Evolutionary conservation across 148 eudicot genomes (phyloP).

Genomic region (Amaranthus hypochondriacus): DNA sequence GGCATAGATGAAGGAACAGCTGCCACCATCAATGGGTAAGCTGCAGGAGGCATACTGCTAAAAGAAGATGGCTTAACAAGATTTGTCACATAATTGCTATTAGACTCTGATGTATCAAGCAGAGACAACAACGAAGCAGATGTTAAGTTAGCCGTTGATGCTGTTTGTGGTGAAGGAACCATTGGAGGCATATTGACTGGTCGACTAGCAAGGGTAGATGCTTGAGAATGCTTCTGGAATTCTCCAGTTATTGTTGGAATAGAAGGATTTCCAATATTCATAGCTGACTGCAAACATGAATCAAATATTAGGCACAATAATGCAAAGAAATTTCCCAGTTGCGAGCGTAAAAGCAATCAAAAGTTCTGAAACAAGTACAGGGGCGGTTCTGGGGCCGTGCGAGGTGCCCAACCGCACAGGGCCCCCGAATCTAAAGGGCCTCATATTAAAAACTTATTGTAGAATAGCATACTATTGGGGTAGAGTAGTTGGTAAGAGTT

Average conservation of each 20-base stretch:
- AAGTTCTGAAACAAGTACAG: background rate
- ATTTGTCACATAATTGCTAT: slow-evolving; percentile 36
- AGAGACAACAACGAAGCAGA: slow-evolving; percentile 48
- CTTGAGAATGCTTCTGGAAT: slow-evolving; percentile 36
- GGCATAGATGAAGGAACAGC: slow-evolving; percentile 46
- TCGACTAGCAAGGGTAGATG: slow-evolving; percentile 30
- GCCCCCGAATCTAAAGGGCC: too few relatives aligned
- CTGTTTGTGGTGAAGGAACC: slow-evolving; percentile 31
- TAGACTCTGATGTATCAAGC: slow-evolving; percentile 39
- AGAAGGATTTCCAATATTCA: slow-evolving; percentile 48
- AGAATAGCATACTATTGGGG: too few relatives aligned
- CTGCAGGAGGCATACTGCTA: slow-evolving; percentile 44
- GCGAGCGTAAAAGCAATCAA: too few relatives aligned
- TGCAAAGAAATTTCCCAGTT: background rate
- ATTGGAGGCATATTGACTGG: slow-evolving; percentile 40
- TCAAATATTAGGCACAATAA: slow-evolving; percentile 6
- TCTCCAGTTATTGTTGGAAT: slow-evolving; percentile 36
- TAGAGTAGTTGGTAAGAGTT: too few relatives aligned
- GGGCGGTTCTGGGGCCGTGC: too few relatives aligned
- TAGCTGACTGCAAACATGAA: slow-evolving; percentile 59
- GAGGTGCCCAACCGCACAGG: too few relatives aligned
- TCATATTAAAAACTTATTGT: too few relatives aligned
- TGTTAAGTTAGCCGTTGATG: slow-evolving; percentile 36
- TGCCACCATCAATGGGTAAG: slow-evolving; percentile 35
- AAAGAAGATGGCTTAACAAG: slow-evolving; percentile 74